phyloP scores from a whole-genome alignment of 2,329 filamentous ascomycete species.

The Blastomyces parvus region DNA sequence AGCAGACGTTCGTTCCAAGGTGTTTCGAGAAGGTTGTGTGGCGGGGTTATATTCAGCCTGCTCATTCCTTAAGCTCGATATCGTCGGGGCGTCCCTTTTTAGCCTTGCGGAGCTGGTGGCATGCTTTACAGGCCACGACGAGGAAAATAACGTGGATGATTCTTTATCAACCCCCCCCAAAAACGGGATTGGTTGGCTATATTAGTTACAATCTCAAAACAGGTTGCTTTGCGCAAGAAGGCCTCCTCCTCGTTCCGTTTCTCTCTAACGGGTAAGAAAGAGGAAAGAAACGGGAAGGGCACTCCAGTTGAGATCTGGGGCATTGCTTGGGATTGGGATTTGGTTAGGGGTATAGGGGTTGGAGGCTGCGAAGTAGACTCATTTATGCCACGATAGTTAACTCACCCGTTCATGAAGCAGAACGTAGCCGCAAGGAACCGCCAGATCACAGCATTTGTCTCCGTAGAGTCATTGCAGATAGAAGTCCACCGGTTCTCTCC shows the following conservation, averaged over 20 bases:
- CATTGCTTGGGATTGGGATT: too few species aligned
- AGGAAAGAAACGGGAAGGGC: too few species aligned
- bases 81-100: not conserved
- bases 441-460: constrained; percentile 6
- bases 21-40: not conserved
- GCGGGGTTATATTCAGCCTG: not conserved
- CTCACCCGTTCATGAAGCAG: constrained; percentile 7
- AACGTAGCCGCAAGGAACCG: constrained; percentile 7
- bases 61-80: constrained; percentile 6
- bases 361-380: too few species aligned
- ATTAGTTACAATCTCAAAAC: not conserved
- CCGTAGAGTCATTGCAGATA: constrained; percentile 1
- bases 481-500: not conserved
- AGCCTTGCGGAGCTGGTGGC: constrained; percentile 4
- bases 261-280: not conserved
- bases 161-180: not conserved
- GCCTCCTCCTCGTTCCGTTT: too few species aligned
- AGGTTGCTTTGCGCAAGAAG: not conserved
- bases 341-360: too few species aligned
- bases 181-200: not conserved
- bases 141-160: constrained; percentile 4
- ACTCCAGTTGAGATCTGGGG: too few species aligned
- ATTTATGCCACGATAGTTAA: not conserved
- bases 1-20: not conserved
- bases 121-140: constrained; percentile 1